Conservation (phyloP, 2,329 filamentous ascomycete genomes). For the Helotiales sp. region DNA sequence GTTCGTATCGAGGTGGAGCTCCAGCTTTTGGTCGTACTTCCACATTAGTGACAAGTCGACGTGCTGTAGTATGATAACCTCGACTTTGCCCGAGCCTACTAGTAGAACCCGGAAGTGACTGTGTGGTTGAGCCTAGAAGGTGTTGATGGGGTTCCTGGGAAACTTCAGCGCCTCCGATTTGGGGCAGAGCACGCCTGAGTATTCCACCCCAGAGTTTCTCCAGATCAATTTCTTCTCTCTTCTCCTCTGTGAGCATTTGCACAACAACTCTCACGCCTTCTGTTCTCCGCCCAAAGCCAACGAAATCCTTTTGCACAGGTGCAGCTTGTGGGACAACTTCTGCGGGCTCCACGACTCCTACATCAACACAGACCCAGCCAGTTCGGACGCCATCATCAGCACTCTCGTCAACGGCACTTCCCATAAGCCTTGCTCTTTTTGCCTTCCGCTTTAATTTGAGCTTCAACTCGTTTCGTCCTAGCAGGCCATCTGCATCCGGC, state of each 20-base stretch:
- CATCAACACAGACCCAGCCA: constrained; percentile 94
- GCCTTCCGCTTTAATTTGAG: constrained; percentile 79
- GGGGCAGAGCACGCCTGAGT: constrained; percentile 29
- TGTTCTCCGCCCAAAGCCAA: constrained; percentile 70
- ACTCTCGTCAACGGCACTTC: constrained; percentile 61
- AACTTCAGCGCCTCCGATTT: constrained; percentile 19
- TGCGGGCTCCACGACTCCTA: constrained; percentile 68
- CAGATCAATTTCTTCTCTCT: constrained; percentile 65
- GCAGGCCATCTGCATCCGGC: constrained; percentile 81
- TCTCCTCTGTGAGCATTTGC: constrained; percentile 72
- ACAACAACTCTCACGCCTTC: constrained; percentile 64
- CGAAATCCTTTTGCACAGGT: constrained; percentile 55
- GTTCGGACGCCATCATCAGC: constrained; percentile 86
- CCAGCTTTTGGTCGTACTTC: neutral
- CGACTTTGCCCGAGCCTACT: constrained; percentile 14
- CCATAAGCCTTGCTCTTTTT: constrained; percentile 78
- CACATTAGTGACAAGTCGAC: neutral
- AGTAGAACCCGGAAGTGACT: neutral
- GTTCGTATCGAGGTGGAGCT: neutral
- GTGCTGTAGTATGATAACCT: constrained; percentile 17
- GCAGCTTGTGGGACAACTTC: constrained; percentile 40
- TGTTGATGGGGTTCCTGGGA: neutral
- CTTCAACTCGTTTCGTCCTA: constrained; percentile 90
- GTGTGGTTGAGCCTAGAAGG: neutral
- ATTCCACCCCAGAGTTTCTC: constrained; percentile 58